These are phyloP conservation scores for Claviceps humidiphila DNA, from an alignment of 2,329 filamentous ascomycete genomes.

Conservation along the genomic window DNA sequence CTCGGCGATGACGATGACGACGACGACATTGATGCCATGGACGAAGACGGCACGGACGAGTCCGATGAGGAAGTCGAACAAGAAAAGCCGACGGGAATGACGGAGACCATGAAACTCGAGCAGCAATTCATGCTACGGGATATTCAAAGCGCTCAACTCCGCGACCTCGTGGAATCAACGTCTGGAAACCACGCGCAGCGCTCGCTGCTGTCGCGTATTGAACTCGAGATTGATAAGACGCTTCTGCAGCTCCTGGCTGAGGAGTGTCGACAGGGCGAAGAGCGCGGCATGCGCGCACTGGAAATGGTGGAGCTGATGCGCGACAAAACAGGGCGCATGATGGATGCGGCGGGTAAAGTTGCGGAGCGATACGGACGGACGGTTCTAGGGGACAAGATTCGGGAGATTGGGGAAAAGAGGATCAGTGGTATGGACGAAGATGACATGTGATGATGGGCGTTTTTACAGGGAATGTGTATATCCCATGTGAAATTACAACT, in stretches of 20 bases:
- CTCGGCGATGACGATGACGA: constrained; percentile 16
- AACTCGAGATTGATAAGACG: constrained; percentile 80
- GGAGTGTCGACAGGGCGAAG: constrained; percentile 87
- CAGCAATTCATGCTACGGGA: constrained; percentile 68
- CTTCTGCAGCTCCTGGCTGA: constrained; percentile 77
- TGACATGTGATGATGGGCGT: constrained; percentile 8
- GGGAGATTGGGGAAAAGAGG: constrained; percentile 64
- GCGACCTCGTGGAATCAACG: constrained; percentile 59
- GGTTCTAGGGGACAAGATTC: constrained; percentile 81
- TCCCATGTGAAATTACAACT: not conserved
- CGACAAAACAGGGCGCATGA: constrained; percentile 75
- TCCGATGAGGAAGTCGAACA: constrained; percentile 11
- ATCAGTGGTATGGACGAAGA: constrained; percentile 48
- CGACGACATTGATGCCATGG: constrained; percentile 22
- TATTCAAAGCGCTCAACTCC: constrained; percentile 58
- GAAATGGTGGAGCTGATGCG: constrained; percentile 81
- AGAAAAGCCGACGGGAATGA: no score
- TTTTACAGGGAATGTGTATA: not conserved
- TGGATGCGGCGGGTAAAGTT: constrained; percentile 82
- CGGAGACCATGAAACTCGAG: constrained; percentile 54
- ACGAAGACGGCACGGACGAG: constrained; percentile 19
- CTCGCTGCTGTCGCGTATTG: constrained; percentile 52
- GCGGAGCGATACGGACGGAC: constrained; percentile 71
- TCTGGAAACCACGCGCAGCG: constrained; percentile 46
- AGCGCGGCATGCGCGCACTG: constrained; percentile 84